Evolutionary conservation across 1,139 yeast species (phyloP).

Genomic region (Meyerozyma sp.): DNA sequence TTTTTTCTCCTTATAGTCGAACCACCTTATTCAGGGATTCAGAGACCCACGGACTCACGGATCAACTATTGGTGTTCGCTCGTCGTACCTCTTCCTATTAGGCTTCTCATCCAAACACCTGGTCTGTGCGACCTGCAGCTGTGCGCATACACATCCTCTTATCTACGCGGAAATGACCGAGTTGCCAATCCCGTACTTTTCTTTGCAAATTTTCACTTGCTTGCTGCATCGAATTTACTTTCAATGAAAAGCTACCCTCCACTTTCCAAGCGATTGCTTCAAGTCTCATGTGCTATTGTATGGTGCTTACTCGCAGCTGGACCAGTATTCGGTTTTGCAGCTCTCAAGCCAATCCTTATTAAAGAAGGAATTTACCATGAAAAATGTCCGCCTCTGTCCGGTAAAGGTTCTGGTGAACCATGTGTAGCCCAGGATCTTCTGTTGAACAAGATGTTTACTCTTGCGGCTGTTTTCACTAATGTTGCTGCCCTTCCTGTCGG

Average conservation of each 20-base stretch:
- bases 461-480: slow-evolving; percentile 41
- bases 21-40: no score
- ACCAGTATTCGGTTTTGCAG: slow-evolving; percentile 45
- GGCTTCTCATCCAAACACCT: background rate
- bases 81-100: background rate
- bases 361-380: slow-evolving; percentile 35
- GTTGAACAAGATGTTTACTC: slow-evolving; percentile 42
- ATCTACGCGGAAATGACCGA: background rate
- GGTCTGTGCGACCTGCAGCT: background rate
- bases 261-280: slow-evolving; percentile 15
- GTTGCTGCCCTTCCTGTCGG: slow-evolving; percentile 41
- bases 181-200: background rate
- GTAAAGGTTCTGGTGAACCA: slow-evolving; percentile 17
- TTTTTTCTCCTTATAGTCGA: no score
- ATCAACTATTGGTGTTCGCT: background rate
- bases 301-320: slow-evolving; percentile 45
- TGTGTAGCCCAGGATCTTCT: slow-evolving; percentile 41
- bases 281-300: slow-evolving; percentile 30
- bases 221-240: background rate
- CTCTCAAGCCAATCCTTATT: slow-evolving; percentile 39
- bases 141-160: background rate
- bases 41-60: background rate
- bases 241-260: slow-evolving; percentile 5
- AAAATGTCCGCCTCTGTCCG: slow-evolving; percentile 22
- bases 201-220: background rate